Conservation (phyloP, 805 yeast genomes). For the Cyberlindnera subsufficiens region DNA sequence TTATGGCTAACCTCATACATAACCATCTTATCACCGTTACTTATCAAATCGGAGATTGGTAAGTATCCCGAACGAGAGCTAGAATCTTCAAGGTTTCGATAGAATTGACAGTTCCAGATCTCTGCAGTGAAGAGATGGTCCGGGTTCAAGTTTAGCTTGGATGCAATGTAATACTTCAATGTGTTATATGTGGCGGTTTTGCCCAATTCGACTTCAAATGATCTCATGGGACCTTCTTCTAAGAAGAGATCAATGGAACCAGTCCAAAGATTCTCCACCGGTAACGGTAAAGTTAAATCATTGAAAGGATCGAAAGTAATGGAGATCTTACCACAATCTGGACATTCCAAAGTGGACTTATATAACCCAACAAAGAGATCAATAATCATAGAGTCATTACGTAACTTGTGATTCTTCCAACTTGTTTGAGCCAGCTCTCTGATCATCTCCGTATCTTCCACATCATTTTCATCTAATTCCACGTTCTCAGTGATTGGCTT, state of each 20-base stretch:
- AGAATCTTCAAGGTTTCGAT: conserved; percentile 61
- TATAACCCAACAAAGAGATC: conserved; percentile 90
- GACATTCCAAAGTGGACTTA: conserved; percentile 86
- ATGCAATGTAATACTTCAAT: conserved; percentile 54
- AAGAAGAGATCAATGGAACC: conserved; percentile 59
- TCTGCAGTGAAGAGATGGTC: conserved; percentile 47
- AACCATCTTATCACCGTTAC: conserved; percentile 54
- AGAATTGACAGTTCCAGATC: conserved; percentile 62
- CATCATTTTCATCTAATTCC: conserved; percentile 60
- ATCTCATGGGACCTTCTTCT: conserved; percentile 41
- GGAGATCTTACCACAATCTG: conserved; percentile 71
- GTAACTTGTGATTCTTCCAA: conserved; percentile 71
- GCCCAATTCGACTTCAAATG: conserved; percentile 66
- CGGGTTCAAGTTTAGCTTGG: conserved; percentile 33
- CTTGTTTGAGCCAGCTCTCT: conserved; percentile 62
- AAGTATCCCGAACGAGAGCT: conserved; percentile 45
- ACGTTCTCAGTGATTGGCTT: conserved; percentile 92
- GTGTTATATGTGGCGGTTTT: conserved; percentile 61
- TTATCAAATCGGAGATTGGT: conserved; percentile 64
- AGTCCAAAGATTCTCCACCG: conserved; percentile 68
- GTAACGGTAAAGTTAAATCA: conserved; percentile 86
- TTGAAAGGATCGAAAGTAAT: conserved; percentile 92
- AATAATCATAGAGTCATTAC: conserved; percentile 80
- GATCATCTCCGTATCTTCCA: conserved; percentile 46
- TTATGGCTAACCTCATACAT: conserved; percentile 49